Base-by-base conservation (phyloP, 2,329 filamentous ascomycete species). In the Phoma sp. region DNA sequence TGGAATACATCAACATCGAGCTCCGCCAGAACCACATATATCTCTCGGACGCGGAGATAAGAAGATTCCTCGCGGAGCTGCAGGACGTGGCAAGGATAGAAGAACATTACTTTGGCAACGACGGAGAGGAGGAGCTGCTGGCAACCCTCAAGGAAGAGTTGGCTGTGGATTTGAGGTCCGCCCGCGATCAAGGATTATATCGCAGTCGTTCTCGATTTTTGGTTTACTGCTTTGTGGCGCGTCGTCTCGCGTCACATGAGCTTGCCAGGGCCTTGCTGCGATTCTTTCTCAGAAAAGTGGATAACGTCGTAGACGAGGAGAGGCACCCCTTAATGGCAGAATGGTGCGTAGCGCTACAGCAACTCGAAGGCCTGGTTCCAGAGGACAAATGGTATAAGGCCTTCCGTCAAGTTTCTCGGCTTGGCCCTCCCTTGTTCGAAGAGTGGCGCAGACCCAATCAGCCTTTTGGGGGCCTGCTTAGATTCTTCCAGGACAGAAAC, bases 121-220 rank as follows among this genome's bases (percentile, higher is more conserved):
- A 9, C 11, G 2, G 18, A 13, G 38, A 47, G 22, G 32, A 43
- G 2, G 13, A n/a, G 4, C 3, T 53, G 7, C 9, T 48, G 2
- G 22, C 14, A 4, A 29, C 2, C 4, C 2, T 54, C 18, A 48
- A 23, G 22, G n/a, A 9, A 4, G 36, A 35, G 6, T n/a, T 54
- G 23, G 4, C 4, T 10, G 39, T 29, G 13, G 51, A 54, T n/a
- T 8, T 23, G 27, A 33, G 33, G 2, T 40, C 45, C 7, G 14
- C 11, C 14, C 18, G 29, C 6, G 11, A 3, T 5, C 39, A 48
- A 40, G 43, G 45, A 6, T 7, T 54, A 3, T 29, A 44, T 25
- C 45, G 40, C 22, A 54, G 45, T 22, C 51, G 51, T 13, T 33
- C 25, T 11, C 39, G 40, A 2, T 54, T 54, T 11, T n/a, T 48